Conservation (phyloP, 2,329 filamentous ascomycete genomes). For the Trichoderma atroviride region DNA sequence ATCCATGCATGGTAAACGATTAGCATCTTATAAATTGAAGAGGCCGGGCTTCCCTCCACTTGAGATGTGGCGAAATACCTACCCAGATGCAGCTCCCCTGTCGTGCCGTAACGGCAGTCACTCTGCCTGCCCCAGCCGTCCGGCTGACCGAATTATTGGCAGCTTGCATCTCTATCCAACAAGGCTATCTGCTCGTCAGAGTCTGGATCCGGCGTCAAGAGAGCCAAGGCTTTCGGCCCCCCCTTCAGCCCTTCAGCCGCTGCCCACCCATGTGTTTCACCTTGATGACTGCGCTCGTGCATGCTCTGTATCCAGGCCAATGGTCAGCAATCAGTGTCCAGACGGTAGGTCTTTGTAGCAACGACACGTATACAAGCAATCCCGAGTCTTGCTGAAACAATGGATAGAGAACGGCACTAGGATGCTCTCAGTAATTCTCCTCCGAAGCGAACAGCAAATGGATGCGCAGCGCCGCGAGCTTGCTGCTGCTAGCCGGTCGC, state of each 20-base stretch:
- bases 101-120: constrained; percentile 1
- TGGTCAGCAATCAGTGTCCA: background rate
- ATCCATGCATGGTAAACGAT: background rate
- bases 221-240: background rate
- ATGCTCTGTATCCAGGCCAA: background rate
- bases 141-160: constrained; percentile 1
- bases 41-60: background rate
- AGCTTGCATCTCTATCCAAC: background rate
- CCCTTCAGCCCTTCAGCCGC: background rate
- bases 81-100: background rate
- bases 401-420: background rate
- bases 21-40: background rate
- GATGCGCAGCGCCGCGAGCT: too few relatives aligned
- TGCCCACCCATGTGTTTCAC: background rate
- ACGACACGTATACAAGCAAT: background rate
- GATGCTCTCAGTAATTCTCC: constrained; percentile 8
- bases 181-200: background rate
- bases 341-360: background rate
- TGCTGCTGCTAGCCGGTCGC: background rate
- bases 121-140: background rate
- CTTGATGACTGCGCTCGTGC: background rate
- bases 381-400: background rate
- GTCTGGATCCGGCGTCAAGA: background rate
- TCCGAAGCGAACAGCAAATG: background rate
- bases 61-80: background rate